These are phyloP conservation scores for Lactarius psammicola DNA, from an alignment of 768 basidiomycete genomes.

Conservation along the genomic window DNA sequence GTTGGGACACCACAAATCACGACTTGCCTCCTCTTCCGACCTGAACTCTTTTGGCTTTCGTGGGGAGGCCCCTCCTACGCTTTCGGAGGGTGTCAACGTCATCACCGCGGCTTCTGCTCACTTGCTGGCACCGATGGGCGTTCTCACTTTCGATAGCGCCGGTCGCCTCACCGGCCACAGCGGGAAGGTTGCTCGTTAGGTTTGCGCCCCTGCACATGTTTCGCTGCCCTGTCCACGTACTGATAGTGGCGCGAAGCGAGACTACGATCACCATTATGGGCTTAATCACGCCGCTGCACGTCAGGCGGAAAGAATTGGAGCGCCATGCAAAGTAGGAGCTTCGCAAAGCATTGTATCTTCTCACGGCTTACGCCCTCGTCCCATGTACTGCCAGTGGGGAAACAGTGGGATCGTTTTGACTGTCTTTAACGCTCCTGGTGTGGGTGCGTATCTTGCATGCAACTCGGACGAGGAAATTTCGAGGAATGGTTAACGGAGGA, in stretches of 20 bases:
- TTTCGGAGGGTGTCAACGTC: conserved; percentile 67
- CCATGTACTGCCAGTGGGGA: conserved; percentile 62
- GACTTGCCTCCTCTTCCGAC: conserved; percentile 72
- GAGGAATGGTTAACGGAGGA: background rate
- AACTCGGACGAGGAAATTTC: background rate
- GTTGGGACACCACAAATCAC: conserved; percentile 94
- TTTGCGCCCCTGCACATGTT: conserved; percentile 32
- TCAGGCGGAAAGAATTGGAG: conserved; percentile 88
- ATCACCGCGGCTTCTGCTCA: conserved; percentile 69
- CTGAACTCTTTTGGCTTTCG: conserved; percentile 88
- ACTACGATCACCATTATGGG: conserved; percentile 74
- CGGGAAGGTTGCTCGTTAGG: conserved; percentile 72
- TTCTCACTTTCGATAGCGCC: conserved; percentile 66
- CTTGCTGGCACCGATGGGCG: conserved; percentile 78
- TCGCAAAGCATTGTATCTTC: conserved; percentile 73
- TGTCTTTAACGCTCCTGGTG: conserved; percentile 64
- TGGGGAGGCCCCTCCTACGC: conserved; percentile 90
- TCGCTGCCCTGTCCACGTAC: background rate
- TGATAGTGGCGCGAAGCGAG: conserved; percentile 56
- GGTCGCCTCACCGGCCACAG: conserved; percentile 55
- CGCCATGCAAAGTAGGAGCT: conserved; percentile 88
- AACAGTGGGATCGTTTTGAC: conserved; percentile 65
- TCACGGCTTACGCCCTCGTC: too few species aligned
- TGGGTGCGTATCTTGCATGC: conserved; percentile 51
- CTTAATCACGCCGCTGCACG: conserved; percentile 80